These are phyloP conservation scores for Tricholoma saponaceum DNA, from an alignment of 768 basidiomycete species.

Conservation along the genomic window DNA sequence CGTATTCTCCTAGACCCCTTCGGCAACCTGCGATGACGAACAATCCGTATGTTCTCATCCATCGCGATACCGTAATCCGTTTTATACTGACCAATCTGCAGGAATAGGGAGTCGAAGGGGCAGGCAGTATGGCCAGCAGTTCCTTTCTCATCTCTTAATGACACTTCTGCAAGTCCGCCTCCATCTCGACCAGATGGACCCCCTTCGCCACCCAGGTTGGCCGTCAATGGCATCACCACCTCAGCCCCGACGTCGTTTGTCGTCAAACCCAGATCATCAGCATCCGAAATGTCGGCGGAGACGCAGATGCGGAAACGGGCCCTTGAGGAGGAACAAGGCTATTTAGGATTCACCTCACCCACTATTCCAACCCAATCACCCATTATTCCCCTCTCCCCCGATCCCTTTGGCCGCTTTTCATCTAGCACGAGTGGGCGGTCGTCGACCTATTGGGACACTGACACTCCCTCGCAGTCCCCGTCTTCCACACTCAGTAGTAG, in stretches of 20 bases:
- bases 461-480: conserved; percentile 5
- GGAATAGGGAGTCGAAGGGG: conserved; percentile 12
- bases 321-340: conserved; percentile 49
- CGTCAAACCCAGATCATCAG: conserved; percentile 18
- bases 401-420: conserved; percentile 74
- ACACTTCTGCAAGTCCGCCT: conserved; percentile 17
- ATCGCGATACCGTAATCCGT: conserved; percentile 4
- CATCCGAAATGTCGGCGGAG: conserved; percentile 34
- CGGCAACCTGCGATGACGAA: conserved; percentile 21
- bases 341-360: conserved; percentile 34
- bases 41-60: conserved; percentile 16
- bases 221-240: conserved; percentile 67
- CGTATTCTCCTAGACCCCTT: conserved; percentile 33
- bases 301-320: conserved; percentile 45
- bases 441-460: conserved; percentile 42
- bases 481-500: conserved; percentile 7
- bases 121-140: conserved; percentile 36
- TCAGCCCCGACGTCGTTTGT: conserved; percentile 49
- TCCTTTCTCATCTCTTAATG: conserved; percentile 33
- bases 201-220: conserved; percentile 57
- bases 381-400: conserved; percentile 78
- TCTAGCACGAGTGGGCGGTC: conserved; percentile 37
- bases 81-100: conserved; percentile 2
- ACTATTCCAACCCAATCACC: conserved; percentile 41
- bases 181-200: conserved; percentile 24